Conservation (phyloP, 805 yeast species). For the Pichia paraexigua region DNA sequence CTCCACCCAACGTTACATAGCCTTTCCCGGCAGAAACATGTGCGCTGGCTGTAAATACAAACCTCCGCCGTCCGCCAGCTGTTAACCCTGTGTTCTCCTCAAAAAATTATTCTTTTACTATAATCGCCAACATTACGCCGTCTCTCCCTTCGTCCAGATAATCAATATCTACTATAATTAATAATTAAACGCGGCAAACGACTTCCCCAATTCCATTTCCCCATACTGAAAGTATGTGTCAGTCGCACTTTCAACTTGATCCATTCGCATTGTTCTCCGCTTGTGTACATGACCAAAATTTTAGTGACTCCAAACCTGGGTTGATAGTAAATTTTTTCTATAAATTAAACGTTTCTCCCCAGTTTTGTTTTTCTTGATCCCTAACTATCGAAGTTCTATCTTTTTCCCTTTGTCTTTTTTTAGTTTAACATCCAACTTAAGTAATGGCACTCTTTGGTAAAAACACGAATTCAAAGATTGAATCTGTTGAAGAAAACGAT, state of each 20-base stretch:
- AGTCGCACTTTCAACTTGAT: background rate
- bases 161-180: too few relatives aligned
- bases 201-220: background rate
- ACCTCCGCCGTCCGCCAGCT: background rate
- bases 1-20: background rate
- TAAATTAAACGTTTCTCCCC: background rate
- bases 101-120: too few relatives aligned
- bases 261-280: background rate
- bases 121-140: background rate
- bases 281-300: background rate
- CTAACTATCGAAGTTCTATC: too few relatives aligned
- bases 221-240: background rate
- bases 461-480: background rate
- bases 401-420: background rate
- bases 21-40: background rate
- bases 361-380: too few relatives aligned
- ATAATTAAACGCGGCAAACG: background rate
- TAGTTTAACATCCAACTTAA: background rate
- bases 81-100: background rate
- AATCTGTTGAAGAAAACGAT: background rate
- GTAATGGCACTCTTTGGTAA: background rate
- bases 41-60: background rate
- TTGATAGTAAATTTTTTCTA: background rate
- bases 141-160: background rate
- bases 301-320: background rate